Evolutionary conservation across 768 basidiomycete species (phyloP), one percentile per base, ranked within the genome.

Genomic region (Amylocystis lapponica): DNA sequence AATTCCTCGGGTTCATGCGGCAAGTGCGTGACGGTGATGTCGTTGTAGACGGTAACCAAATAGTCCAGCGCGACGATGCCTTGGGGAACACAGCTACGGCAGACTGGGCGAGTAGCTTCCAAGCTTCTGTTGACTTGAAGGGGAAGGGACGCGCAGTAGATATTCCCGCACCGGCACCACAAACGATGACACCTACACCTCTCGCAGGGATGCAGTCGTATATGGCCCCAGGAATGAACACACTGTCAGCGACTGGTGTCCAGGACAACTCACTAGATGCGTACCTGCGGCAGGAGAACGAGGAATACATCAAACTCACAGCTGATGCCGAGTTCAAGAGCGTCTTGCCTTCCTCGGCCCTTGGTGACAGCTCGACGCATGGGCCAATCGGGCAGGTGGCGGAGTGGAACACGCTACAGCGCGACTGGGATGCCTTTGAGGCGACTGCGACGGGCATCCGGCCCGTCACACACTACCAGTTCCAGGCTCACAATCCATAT

Each of bases 1-100:
- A 77, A 46, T 96, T 96, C 59, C 70, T 96, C 71, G 73, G 74
- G 17, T 71, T 96, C 21, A 95, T 96, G 92, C 77, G 75, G 39
- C 81, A 88, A 60, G 65, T 96, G 43, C 71, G 88, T 29, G 92
- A 93, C 62, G 77, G 81, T 7, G 76, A 85, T 55, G 71, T 90
- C 30, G 72, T 81, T 13, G 82, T 95, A 2, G 80, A 86, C 36
- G 87, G 84, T 16, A 82, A 92, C 55, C 64, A 81, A 39, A 77
- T 96, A 62, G 85, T 94, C 10, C 65, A 75, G 45, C 79, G 68
- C 21, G 48, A 53, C 17, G 49, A 50, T 22, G 50, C 33, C 23
- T 35, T 38, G 25, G 33, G 36, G 39, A 68, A 68, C 36, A 54
- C 36, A 19, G 26, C 55, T 27, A 43, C 48, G 20, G 38, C 46